A percentile compares a stretch with the other conserved stretches of the same genome.
phyloP scores from a whole-genome alignment of 2,329 filamentous ascomycete species.

The Teratosphaeria pseudoeucalypti region DNA sequence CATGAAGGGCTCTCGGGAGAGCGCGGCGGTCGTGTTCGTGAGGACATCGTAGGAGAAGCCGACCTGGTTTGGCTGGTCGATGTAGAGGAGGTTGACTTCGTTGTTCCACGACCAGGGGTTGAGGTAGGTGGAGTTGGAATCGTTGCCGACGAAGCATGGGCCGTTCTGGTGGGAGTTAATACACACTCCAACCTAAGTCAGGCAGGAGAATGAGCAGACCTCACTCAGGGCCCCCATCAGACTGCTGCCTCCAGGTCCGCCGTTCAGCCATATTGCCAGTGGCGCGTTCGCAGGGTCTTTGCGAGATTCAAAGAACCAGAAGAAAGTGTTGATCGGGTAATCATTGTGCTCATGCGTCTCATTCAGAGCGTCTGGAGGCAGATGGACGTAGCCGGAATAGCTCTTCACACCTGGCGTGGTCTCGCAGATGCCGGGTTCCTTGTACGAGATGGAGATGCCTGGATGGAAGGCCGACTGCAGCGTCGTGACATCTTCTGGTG shows the following conservation, averaged over 20 bases:
- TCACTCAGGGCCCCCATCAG: constrained; percentile 36
- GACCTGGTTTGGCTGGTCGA: constrained; percentile 11
- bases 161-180: constrained; percentile 31
- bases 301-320: constrained; percentile 53
- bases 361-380: constrained; percentile 23
- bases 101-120: constrained; percentile 54
- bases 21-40: constrained; percentile 3
- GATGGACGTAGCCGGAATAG: constrained; percentile 33
- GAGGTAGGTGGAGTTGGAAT: constrained; percentile 20
- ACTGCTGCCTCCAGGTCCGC: constrained; percentile 46
- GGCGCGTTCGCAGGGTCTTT: constrained; percentile 47
- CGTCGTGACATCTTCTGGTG: constrained; percentile 5
- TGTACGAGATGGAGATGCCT: constrained; percentile 40
- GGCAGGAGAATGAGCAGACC: background rate
- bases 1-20: background rate
- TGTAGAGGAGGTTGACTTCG: constrained; percentile 34
- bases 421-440: constrained; percentile 44
- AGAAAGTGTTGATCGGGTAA: constrained; percentile 49
- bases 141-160: constrained; percentile 34
- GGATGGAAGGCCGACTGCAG: constrained; percentile 1
- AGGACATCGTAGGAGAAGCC: constrained; percentile 14
- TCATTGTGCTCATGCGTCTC: constrained; percentile 30
- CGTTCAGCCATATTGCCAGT: constrained; percentile 50
- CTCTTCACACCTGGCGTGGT: constrained; percentile 43
- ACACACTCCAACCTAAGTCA: background rate